Evolutionary conservation across 768 basidiomycete species (phyloP), one percentile per base, ranked within the genome.

Genomic region (Rhodotorula kratochvilovae): DNA sequence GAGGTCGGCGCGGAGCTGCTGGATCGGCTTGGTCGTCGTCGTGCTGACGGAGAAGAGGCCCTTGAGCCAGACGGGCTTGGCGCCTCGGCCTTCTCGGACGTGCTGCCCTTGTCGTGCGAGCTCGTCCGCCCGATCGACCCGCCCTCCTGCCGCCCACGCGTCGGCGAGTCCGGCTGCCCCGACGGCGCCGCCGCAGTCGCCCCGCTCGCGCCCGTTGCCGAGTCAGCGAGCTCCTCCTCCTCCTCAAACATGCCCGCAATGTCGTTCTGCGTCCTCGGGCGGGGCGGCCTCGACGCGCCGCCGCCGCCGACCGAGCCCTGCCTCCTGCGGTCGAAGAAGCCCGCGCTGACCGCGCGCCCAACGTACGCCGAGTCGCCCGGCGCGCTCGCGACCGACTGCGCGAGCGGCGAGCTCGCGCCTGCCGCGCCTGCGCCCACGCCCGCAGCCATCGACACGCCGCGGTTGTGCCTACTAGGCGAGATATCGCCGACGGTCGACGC

Each of bases 41-140:
- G 96, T 99, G 11, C 91, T 89, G 53, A 99, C 96, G 76, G 92
- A 93, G 83, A 99, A 97, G 60, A 99, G 79, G 12, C 96, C 96
- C 81, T 98, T 99, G 78, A 98, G 82, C 81, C 91, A 95, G 57
- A 97, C 87, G 2, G 96, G 91, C 82, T 97, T 98, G 78, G 91
- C 89, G 67, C 91, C 81, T 87, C 88, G 74, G 84, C 82, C n/a
- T 66, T 60, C 35, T 68, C 67, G 29, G n/a, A 7, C 35, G 61
- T 33, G 55, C 16, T 25, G 35, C 45, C 66, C 6, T 15, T n/a
- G 19, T 46, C 56, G 17, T 63, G 55, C 36, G 61, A 56, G n/a
- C 58, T 58, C 8, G 70, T 61, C 19, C 53, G 55, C 2, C 53
- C n/a, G 5, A 62, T 62, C 2, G 61, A 16, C 17, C 48, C 23